Conservation (phyloP, 2,329 filamentous ascomycete genomes). For the Hymenoscyphus occultus region DNA sequence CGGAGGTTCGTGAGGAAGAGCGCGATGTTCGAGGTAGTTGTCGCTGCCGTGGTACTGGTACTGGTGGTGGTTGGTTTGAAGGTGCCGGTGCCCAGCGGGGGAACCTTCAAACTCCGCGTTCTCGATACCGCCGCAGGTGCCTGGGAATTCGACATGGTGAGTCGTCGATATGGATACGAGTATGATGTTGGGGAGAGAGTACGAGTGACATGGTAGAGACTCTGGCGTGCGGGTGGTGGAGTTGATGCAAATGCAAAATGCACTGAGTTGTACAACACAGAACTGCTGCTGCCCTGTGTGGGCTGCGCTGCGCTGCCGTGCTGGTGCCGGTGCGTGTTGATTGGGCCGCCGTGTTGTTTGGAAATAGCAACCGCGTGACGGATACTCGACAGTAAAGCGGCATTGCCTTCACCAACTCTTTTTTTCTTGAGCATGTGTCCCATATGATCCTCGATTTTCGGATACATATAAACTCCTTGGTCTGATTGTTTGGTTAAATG, state of each 20-base stretch:
- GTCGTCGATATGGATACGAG: neutral
- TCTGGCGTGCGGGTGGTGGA: neutral
- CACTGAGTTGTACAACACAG: neutral
- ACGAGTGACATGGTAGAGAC: neutral
- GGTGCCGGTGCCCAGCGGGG: slow-evolving; percentile 21
- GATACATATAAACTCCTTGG: too few relatives aligned
- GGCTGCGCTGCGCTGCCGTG: too few relatives aligned
- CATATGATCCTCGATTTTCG: too few relatives aligned
- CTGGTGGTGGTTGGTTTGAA: slow-evolving; percentile 20
- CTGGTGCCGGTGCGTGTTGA: too few relatives aligned
- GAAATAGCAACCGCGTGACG: too few relatives aligned
- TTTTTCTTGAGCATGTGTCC: too few relatives aligned
- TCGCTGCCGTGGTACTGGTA: slow-evolving; percentile 13
- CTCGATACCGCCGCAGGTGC: slow-evolving; percentile 14
- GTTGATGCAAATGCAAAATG: neutral
- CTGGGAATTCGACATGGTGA: neutral
- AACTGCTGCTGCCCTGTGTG: too few relatives aligned
- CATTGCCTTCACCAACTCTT: too few relatives aligned
- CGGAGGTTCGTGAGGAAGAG: slow-evolving; percentile 82
- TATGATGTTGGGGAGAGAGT: neutral
- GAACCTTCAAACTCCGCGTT: slow-evolving; percentile 31
- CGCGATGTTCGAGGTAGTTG: slow-evolving; percentile 50
- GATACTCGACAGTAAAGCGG: too few relatives aligned
- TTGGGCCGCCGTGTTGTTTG: too few relatives aligned
- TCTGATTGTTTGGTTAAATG: too few relatives aligned